Evolutionary conservation across 768 basidiomycete species (phyloP).

Genomic region (Leucogyrophana mollusca): DNA sequence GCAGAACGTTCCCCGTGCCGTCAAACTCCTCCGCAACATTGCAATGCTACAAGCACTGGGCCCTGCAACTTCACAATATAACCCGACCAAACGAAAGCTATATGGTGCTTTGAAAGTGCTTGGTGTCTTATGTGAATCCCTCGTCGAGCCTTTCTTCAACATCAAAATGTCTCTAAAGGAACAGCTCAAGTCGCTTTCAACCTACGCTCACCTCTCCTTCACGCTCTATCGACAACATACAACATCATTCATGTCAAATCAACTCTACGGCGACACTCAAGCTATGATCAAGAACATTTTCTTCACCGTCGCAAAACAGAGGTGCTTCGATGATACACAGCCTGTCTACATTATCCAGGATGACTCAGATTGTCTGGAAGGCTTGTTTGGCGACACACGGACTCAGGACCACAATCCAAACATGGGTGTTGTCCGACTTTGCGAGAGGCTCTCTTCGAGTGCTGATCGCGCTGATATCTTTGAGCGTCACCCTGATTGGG

Average conservation of each 20-base stretch:
- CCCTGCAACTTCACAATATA: neutral
- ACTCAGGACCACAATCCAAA: too few species aligned
- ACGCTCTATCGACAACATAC: constrained; percentile 18
- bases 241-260: constrained; percentile 23
- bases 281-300: constrained; percentile 27
- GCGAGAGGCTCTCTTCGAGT: too few species aligned
- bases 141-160: constrained; percentile 24
- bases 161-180: constrained; percentile 18
- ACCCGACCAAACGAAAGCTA: neutral
- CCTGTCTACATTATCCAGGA: constrained; percentile 21
- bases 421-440: too few species aligned
- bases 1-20: constrained; percentile 31
- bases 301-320: constrained; percentile 24
- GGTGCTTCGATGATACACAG: constrained; percentile 14
- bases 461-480: too few species aligned
- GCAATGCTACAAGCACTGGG: neutral
- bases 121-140: constrained; percentile 2
- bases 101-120: constrained; percentile 7
- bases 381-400: constrained; percentile 20
- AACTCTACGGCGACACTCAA: constrained; percentile 30
- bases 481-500: constrained; percentile 1
- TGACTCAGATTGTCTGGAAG: constrained; percentile 29
- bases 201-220: constrained; percentile 25
- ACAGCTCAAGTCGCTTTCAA: constrained; percentile 25
- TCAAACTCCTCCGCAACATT: constrained; percentile 20